phyloP scores from a whole-genome alignment of 108 stramenopile genomes.

The Cyclotella baltica region DNA sequence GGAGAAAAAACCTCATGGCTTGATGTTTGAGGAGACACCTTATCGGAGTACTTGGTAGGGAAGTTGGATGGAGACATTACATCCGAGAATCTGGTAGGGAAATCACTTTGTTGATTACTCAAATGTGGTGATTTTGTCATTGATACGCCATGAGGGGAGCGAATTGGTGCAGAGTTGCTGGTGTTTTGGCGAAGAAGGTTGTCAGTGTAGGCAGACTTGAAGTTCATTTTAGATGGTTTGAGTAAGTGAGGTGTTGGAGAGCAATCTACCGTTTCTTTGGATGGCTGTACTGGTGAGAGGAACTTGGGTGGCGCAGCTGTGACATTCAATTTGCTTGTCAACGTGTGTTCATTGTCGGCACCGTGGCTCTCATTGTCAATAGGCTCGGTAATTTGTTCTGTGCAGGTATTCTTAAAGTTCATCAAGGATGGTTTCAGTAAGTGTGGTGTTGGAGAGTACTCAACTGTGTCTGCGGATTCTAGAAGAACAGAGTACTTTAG shows the following conservation, averaged over 20 bases:
- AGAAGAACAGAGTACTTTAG: no score
- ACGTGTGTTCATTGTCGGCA: no score
- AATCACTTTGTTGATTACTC: neutral
- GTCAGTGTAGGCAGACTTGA: constrained; percentile 2
- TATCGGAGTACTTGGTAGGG: neutral
- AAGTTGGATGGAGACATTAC: neutral
- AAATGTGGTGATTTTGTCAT: neutral
- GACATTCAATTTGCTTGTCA: no score
- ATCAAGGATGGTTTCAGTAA: no score
- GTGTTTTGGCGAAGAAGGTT: neutral
- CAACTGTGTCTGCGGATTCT: no score
- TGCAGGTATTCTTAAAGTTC: no score
- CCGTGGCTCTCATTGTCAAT: no score
- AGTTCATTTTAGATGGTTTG: neutral
- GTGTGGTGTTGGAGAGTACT: no score
- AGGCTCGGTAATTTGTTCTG: no score
- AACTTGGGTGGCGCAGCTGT: no score
- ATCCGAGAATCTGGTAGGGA: constrained; percentile 3
- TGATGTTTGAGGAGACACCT: neutral
- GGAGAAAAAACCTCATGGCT: neutral
- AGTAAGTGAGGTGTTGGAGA: neutral
- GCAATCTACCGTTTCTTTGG: no score
- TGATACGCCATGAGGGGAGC: neutral
- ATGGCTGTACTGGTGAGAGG: no score
- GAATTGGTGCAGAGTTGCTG: neutral